Conservation (phyloP, 75 land plant species). For the Cunninghamia lanceolata region DNA sequence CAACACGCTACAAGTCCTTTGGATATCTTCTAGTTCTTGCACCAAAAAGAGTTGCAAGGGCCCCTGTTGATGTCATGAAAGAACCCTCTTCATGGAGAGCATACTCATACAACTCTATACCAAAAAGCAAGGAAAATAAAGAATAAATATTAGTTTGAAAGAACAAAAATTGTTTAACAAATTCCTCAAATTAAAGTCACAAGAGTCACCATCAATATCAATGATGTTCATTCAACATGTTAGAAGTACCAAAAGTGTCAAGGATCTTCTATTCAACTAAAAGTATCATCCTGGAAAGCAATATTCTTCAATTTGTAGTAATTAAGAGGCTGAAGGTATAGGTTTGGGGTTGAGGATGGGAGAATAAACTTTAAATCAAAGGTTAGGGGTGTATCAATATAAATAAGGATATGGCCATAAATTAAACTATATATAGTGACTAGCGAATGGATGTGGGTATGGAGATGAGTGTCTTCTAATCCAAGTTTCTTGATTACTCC, state of each 20-base stretch:
- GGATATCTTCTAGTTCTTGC: slow-evolving; percentile 41
- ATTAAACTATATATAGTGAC: no score
- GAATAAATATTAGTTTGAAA: not conserved
- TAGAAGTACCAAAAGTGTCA: no score
- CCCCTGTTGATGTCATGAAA: slow-evolving; percentile 33
- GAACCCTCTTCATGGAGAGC: slow-evolving; percentile 43
- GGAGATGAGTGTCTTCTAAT: no score
- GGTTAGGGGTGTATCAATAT: not conserved
- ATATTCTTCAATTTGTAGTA: no score
- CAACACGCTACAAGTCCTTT: slow-evolving; percentile 37
- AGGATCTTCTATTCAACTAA: not conserved
- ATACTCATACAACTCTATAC: slow-evolving; percentile 36
- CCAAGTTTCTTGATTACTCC: no score
- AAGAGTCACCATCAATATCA: not conserved
- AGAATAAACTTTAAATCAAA: no score
- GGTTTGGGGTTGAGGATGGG: no score
- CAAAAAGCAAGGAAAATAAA: not conserved
- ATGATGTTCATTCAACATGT: not conserved
- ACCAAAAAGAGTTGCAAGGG: slow-evolving; percentile 35
- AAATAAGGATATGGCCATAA: no score
- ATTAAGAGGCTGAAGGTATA: no score
- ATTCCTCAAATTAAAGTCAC: not conserved
- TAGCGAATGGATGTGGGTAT: no score
- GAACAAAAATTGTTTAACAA: not conserved
- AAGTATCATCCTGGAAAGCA: not conserved